These are phyloP conservation scores for Globisporangium takayamanum DNA, from an alignment of 352 stramenopile genomes.

Conservation along the genomic window DNA sequence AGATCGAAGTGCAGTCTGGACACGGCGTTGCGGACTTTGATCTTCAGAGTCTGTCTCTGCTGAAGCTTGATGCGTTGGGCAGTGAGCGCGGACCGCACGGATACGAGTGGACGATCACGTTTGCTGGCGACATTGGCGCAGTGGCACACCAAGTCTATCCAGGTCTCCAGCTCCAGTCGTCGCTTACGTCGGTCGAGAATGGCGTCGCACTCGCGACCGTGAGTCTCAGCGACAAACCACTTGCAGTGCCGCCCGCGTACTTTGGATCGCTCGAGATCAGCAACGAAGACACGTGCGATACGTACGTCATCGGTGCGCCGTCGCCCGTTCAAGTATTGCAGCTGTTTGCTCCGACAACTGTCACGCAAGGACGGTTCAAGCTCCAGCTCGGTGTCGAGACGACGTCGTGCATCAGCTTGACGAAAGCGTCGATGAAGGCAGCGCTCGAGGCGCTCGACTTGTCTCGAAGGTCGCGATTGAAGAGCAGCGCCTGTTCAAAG, in stretches of 20 bases:
- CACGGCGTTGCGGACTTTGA: slow-evolving; percentile 25
- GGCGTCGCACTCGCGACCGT: slow-evolving; percentile 16
- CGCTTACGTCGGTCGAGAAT: slow-evolving; percentile 36
- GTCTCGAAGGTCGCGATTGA: slow-evolving; percentile 43
- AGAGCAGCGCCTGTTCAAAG: slow-evolving; percentile 54
- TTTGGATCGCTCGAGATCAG: slow-evolving; percentile 56
- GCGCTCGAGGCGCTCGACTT: slow-evolving; percentile 31
- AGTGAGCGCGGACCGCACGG: slow-evolving; percentile 33
- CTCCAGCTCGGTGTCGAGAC: slow-evolving; percentile 44
- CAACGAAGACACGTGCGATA: slow-evolving; percentile 48
- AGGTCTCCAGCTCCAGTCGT: slow-evolving; percentile 45
- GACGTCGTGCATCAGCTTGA: slow-evolving; percentile 48
- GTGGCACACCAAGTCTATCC: slow-evolving; percentile 30
- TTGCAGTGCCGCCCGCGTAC: slow-evolving; percentile 24
- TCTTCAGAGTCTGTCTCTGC: slow-evolving; percentile 15
- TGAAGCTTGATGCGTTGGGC: slow-evolving; percentile 39
- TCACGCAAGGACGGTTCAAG: slow-evolving; percentile 46
- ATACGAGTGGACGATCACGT: slow-evolving; percentile 69
- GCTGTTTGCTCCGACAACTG: slow-evolving; percentile 58
- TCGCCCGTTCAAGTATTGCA: slow-evolving; percentile 63
- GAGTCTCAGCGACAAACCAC: slow-evolving; percentile 21
- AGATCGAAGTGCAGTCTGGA: slow-evolving; percentile 37
- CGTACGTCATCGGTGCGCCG: slow-evolving; percentile 52
- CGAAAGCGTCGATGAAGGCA: slow-evolving; percentile 28
- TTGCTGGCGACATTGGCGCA: slow-evolving; percentile 35